phyloP scores from a whole-genome alignment of 1,139 yeast genomes.

The Yamadazyma pseudoaaseri region DNA sequence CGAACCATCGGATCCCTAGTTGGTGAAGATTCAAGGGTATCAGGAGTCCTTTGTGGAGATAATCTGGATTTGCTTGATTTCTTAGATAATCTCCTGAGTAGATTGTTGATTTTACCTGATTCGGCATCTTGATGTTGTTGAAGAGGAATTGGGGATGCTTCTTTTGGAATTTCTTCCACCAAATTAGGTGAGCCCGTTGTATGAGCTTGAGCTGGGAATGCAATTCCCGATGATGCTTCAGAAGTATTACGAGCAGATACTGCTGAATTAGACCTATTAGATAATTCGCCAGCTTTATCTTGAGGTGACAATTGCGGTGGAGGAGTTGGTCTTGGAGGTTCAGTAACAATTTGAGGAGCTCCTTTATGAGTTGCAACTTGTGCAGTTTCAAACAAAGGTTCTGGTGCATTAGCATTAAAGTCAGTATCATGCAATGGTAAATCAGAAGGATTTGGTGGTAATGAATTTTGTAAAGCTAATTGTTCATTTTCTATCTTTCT shows the following conservation, averaged over 20 bases:
- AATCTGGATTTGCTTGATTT: constrained; percentile 19
- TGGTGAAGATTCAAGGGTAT: constrained; percentile 13
- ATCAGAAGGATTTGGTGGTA: constrained; percentile 3
- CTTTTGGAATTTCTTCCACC: too few species aligned
- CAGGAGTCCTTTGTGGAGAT: constrained; percentile 17
- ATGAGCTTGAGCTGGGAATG: constrained; percentile 72
- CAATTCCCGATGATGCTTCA: too few species aligned
- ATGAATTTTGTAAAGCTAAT: background rate
- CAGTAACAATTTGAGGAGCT: constrained; percentile 14
- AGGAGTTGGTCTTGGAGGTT: constrained; percentile 7
- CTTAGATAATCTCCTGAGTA: constrained; percentile 42
- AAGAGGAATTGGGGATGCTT: constrained; percentile 22
- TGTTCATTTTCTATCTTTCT: constrained; percentile 12
- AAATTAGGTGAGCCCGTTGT: constrained; percentile 39
- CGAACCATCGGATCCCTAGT: constrained; percentile 51
- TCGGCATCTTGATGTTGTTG: constrained; percentile 39
- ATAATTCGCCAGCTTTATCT: too few species aligned
- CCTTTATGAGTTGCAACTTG: constrained; percentile 8
- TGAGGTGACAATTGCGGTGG: constrained; percentile 11
- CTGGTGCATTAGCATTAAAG: constrained; percentile 3
- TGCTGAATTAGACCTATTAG: too few species aligned
- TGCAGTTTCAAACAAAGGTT: constrained; percentile 5
- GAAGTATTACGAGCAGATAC: too few species aligned
- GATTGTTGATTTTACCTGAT: constrained; percentile 32
- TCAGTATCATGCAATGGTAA: constrained; percentile 3